Percentiles rank a stretch among this genome's conserved stretches.
These are phyloP conservation scores for Iberis amara DNA, from an alignment of 441 rosid species.

Conservation along the genomic window DNA sequence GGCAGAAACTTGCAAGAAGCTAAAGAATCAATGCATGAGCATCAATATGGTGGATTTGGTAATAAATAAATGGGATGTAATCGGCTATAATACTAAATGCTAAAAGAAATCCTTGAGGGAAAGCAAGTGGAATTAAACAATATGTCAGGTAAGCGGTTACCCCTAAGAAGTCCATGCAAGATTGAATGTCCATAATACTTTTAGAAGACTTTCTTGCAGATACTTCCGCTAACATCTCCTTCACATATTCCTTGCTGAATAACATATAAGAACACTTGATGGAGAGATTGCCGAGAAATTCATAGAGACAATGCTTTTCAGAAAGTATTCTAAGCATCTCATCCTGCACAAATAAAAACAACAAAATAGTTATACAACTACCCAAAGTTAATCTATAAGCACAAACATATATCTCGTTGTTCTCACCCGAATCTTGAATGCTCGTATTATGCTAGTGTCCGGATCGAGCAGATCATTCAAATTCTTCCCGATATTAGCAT, in stretches of 20 bases:
- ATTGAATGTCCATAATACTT: slow-evolving; percentile 40
- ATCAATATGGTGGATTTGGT: slow-evolving; percentile 13
- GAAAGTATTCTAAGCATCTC: slow-evolving; percentile 90
- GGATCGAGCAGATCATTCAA: slow-evolving; percentile 69
- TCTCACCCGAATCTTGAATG: slow-evolving; percentile 58
- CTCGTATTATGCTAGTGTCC: slow-evolving; percentile 58
- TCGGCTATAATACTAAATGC: slow-evolving; percentile 1
- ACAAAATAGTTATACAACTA: slow-evolving; percentile 11
- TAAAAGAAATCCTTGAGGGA: neutral
- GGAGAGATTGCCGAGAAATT: slow-evolving; percentile 72
- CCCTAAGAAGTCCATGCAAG: slow-evolving; percentile 95
- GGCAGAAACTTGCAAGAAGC: slow-evolving; percentile 87
- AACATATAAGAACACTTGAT: slow-evolving; percentile 84
- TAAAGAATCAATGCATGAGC: slow-evolving; percentile 30
- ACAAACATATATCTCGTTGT: neutral
- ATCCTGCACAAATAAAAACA: slow-evolving; percentile 53
- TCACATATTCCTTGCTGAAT: slow-evolving; percentile 88
- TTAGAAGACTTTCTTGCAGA: slow-evolving; percentile 57
- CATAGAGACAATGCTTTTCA: slow-evolving; percentile 82
- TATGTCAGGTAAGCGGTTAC: slow-evolving; percentile 41
- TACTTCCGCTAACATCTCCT: slow-evolving; percentile 72
- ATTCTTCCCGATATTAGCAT: slow-evolving; percentile 90
- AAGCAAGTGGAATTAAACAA: slow-evolving; percentile 13
- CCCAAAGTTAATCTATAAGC: neutral
- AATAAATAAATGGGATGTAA: slow-evolving; percentile 18